These are phyloP conservation scores for Claviceps sp. DNA, from an alignment of 2,329 filamentous ascomycete genomes.

Conservation along the genomic window DNA sequence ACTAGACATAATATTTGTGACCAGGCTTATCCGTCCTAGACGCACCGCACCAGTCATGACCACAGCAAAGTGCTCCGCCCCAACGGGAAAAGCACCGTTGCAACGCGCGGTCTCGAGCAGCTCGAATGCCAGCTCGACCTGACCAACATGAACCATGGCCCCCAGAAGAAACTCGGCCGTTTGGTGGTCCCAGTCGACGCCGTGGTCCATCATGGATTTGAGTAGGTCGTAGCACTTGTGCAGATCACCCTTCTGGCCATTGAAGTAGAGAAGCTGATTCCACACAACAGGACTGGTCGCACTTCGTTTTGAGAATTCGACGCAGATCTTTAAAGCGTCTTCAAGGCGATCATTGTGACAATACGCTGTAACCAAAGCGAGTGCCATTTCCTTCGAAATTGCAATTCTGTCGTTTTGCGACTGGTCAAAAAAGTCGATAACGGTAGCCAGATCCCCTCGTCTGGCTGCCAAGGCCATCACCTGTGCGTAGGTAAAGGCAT, in stretches of 20 bases:
- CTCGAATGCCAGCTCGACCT: constrained; percentile 35
- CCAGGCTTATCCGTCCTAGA: constrained; percentile 28
- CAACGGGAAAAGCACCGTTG: constrained; percentile 31
- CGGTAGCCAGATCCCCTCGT: constrained; percentile 59
- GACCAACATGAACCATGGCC: constrained; percentile 33
- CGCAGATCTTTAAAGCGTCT: constrained; percentile 24
- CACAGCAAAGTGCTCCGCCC: constrained; percentile 34
- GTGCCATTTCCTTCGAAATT: constrained; percentile 44
- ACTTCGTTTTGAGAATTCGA: constrained; percentile 37
- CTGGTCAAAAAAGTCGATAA: constrained; percentile 49
- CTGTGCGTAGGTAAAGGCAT: constrained; percentile 53
- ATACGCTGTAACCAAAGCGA: constrained; percentile 54
- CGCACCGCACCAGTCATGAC: constrained; percentile 39
- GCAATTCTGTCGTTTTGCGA: constrained; percentile 40
- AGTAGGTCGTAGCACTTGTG: constrained; percentile 34
- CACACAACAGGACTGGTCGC: constrained; percentile 51
- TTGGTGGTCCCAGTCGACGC: constrained; percentile 32
- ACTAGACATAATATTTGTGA: constrained; percentile 26
- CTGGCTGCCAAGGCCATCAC: constrained; percentile 59
- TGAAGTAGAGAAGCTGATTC: constrained; percentile 62
- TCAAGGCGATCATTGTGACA: constrained; percentile 28
- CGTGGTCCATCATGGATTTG: constrained; percentile 31
- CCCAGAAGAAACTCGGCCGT: constrained; percentile 38
- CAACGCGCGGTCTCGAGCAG: constrained; percentile 31
- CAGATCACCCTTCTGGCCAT: constrained; percentile 48